Percentiles rank a stretch among this genome's conserved stretches.
Evolutionary conservation across 768 basidiomycete species (phyloP).

Genomic region (Termitomyces titanicus): DNA sequence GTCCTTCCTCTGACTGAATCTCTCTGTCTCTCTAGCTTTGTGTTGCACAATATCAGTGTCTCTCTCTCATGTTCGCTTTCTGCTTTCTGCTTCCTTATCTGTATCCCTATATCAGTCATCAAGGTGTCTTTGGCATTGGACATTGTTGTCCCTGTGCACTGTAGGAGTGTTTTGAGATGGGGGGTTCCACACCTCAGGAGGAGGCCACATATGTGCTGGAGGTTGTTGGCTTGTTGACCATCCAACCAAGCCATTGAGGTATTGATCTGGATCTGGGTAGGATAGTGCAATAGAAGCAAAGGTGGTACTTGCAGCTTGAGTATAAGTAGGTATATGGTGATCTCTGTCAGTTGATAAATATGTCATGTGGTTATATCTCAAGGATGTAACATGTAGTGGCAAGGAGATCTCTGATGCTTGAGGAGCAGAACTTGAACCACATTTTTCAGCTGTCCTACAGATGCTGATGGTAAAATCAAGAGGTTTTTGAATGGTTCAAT

Average conservation of each 20-base stretch:
- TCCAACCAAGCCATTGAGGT: not conserved
- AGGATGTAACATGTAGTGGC: not conserved
- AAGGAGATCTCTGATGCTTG: conserved; percentile 8
- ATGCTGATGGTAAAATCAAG: conserved; percentile 15
- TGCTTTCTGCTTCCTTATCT: not conserved
- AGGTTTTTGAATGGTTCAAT: conserved; percentile 19
- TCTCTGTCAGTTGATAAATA: conserved; percentile 8
- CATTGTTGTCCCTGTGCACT: not conserved
- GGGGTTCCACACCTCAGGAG: not conserved
- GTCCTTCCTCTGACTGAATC: not conserved
- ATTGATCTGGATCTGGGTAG: conserved; percentile 1
- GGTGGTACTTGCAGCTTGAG: not conserved
- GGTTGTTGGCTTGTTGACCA: not conserved
- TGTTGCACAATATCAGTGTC: not conserved
- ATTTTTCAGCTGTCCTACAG: conserved; percentile 24
- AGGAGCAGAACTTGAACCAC: conserved; percentile 25
- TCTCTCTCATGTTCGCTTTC: not conserved
- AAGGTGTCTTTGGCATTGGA: not conserved
- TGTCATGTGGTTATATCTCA: conserved; percentile 10
- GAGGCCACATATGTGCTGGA: not conserved
- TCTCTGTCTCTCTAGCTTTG: conserved; percentile 12
- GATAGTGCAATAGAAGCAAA: not conserved
- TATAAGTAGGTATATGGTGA: conserved; percentile 3
- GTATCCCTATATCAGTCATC: not conserved
- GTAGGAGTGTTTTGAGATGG: not conserved